phyloP scores from a whole-genome alignment of 495 filamentous ascomycete genomes.

The Xylaria scruposa region DNA sequence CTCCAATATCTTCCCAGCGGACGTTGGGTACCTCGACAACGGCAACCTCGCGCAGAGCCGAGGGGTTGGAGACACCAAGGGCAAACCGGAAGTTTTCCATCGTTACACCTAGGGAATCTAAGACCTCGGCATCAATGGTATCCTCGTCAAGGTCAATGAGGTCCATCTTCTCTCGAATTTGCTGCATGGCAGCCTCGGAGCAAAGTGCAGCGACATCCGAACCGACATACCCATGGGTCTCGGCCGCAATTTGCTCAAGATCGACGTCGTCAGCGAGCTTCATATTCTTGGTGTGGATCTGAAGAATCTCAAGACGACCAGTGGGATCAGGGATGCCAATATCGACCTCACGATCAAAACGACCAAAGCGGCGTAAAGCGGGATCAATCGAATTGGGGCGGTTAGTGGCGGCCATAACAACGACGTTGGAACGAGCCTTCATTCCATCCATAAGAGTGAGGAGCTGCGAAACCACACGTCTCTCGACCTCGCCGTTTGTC shows the following conservation, averaged over 20 bases:
- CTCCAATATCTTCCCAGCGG: slow-evolving; percentile 99
- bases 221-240: slow-evolving; percentile 99
- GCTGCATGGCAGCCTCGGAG: slow-evolving; percentile 99
- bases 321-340: slow-evolving; percentile 98
- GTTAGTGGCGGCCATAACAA: slow-evolving; percentile 99
- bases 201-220: slow-evolving; percentile 99
- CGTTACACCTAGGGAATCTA: slow-evolving; percentile 96
- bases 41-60: slow-evolving; percentile 96
- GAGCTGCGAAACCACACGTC: slow-evolving; percentile 96
- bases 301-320: slow-evolving; percentile 96
- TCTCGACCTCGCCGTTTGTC: slow-evolving; percentile 99
- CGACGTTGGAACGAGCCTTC: slow-evolving; percentile 98
- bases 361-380: slow-evolving; percentile 94
- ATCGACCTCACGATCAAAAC: slow-evolving; percentile 98
- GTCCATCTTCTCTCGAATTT: slow-evolving; percentile 99
- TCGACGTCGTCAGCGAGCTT: slow-evolving; percentile 97
- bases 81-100: slow-evolving; percentile 99
- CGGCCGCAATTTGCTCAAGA: slow-evolving; percentile 92
- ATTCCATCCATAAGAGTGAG: slow-evolving; percentile 99
- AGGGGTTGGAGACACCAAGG: slow-evolving; percentile 96
- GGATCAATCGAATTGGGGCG: slow-evolving; percentile 97
- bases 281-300: slow-evolving; percentile 99
- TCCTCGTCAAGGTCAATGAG: slow-evolving; percentile 99
- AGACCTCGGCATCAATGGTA: slow-evolving; percentile 97
- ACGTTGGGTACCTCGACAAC: slow-evolving; percentile 99